Percentiles rank a stretch among this genome's conserved stretches.
Evolutionary conservation across 371 early-diverging fungal species (phyloP).

Genomic region (Apophysomyces trapeziformis): DNA sequence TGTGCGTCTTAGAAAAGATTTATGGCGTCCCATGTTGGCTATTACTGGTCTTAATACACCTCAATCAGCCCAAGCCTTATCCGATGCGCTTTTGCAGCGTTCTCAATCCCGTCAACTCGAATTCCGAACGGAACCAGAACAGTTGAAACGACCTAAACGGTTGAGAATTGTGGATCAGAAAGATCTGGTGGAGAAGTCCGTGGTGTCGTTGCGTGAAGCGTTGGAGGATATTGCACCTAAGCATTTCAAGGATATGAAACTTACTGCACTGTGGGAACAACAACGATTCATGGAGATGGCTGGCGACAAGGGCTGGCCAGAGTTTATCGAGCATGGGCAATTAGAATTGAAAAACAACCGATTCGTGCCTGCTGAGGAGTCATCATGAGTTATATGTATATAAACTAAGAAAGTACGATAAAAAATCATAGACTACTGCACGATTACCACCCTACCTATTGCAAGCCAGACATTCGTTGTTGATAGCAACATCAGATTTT

Average conservation of each 20-base stretch:
- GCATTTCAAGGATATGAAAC: constrained; percentile 27
- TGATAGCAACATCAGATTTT: too few species aligned
- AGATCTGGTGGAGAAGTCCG: constrained; percentile 42
- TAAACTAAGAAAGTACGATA: background rate
- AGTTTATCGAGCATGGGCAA: constrained; percentile 50
- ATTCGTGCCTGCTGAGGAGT: constrained; percentile 26
- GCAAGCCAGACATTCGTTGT: too few species aligned
- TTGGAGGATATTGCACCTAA: constrained; percentile 33
- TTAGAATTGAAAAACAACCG: constrained; percentile 50
- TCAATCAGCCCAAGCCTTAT: constrained; percentile 57
- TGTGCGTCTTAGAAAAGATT: constrained; percentile 58
- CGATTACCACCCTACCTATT: too few species aligned
- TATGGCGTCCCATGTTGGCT: constrained; percentile 65
- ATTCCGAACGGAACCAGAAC: constrained; percentile 36
- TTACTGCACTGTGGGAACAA: constrained; percentile 55
- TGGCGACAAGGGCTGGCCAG: constrained; percentile 51
- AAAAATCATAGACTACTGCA: too few species aligned
- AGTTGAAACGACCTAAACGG: constrained; percentile 52
- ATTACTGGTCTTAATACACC: constrained; percentile 55
- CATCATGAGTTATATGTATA: background rate
- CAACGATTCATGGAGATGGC: constrained; percentile 45
- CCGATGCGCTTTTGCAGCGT: constrained; percentile 63
- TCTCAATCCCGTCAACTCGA: constrained; percentile 43
- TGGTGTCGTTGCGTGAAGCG: constrained; percentile 48
- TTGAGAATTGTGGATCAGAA: constrained; percentile 46